These are phyloP conservation scores for Nakazawaea wyomingensis DNA, from an alignment of 805 yeast genomes.

Conservation along the genomic window DNA sequence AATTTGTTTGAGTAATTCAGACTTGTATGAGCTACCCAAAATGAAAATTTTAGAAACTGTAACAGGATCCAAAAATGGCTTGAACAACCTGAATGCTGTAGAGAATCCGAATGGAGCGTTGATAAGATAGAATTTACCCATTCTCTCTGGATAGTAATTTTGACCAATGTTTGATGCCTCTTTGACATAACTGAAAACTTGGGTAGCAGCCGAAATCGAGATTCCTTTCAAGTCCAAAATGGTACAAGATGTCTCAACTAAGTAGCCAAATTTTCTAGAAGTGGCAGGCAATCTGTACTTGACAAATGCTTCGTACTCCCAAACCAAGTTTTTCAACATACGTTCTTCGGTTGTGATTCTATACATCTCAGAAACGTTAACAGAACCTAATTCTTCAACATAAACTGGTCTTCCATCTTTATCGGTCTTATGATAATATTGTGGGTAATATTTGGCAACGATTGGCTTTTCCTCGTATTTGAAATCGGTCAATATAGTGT, in stretches of 20 bases:
- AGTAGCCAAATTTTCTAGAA: slow-evolving; percentile 69
- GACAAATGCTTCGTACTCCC: slow-evolving; percentile 95
- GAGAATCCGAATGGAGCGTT: slow-evolving; percentile 98
- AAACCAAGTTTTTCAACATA: slow-evolving; percentile 90
- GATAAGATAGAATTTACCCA: slow-evolving; percentile 95
- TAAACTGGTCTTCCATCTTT: slow-evolving; percentile 96
- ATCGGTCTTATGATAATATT: slow-evolving; percentile 95
- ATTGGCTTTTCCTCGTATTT: slow-evolving; percentile 88
- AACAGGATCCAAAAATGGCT: slow-evolving; percentile 94
- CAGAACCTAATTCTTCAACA: slow-evolving; percentile 88
- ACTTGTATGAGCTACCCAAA: slow-evolving; percentile 70
- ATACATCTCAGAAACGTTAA: slow-evolving; percentile 85
- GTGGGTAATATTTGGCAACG: slow-evolving; percentile 90
- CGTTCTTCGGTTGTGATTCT: slow-evolving; percentile 93
- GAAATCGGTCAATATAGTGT: slow-evolving; percentile 83
- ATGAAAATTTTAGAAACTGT: slow-evolving; percentile 94
- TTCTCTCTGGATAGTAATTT: slow-evolving; percentile 97
- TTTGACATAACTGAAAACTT: slow-evolving; percentile 80
- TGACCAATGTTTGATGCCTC: slow-evolving; percentile 95
- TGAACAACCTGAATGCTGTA: slow-evolving; percentile 85
- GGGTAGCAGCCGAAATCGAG: slow-evolving; percentile 75
- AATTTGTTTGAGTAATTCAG: slow-evolving; percentile 84
- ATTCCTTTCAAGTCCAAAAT: slow-evolving; percentile 94
- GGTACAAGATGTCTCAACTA: slow-evolving; percentile 95
- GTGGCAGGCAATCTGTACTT: slow-evolving; percentile 88